Conservation (phyloP, 169 alveolate species). For the Condylostoma magnum region DNA sequence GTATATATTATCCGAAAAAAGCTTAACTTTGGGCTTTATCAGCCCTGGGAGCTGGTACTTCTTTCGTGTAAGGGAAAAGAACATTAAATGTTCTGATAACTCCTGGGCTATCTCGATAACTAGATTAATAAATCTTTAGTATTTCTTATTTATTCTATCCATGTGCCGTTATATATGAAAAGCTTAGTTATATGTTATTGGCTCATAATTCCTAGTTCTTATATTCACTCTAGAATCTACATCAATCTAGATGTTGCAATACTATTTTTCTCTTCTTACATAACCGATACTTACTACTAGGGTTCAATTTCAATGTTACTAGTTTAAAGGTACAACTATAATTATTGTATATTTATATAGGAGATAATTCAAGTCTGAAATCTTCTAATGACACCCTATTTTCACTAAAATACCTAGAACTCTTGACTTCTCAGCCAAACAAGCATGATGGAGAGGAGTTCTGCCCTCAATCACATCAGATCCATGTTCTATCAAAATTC, state of each 20-base stretch:
- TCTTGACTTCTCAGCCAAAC: constrained; percentile 67
- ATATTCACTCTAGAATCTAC: constrained; percentile 54
- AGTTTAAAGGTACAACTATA: too few relatives aligned
- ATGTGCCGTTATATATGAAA: constrained; percentile 59
- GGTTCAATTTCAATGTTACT: not conserved
- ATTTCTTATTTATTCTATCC: constrained; percentile 62
- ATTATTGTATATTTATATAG: constrained; percentile 44
- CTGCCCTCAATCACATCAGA: constrained; percentile 65
- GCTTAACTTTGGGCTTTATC: not conserved
- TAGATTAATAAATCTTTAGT: constrained; percentile 41
- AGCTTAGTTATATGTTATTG: constrained; percentile 65
- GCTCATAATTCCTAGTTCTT: constrained; percentile 64
- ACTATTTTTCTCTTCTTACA: not conserved
- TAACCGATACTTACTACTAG: not conserved
- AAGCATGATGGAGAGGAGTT: constrained; percentile 77
- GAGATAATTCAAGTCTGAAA: constrained; percentile 50
- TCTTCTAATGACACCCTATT: constrained; percentile 57
- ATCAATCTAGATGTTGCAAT: too few relatives aligned
- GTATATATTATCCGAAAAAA: not conserved
- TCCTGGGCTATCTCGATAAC: constrained; percentile 22
- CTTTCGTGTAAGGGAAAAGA: constrained; percentile 52
- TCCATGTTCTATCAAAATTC: constrained; percentile 53
- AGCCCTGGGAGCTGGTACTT: constrained; percentile 44
- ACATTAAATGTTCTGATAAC: constrained; percentile 49
- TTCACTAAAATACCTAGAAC: constrained; percentile 64